These are phyloP conservation scores for Lactarius tabidus DNA, from an alignment of 768 basidiomycete species.

Conservation along the genomic window DNA sequence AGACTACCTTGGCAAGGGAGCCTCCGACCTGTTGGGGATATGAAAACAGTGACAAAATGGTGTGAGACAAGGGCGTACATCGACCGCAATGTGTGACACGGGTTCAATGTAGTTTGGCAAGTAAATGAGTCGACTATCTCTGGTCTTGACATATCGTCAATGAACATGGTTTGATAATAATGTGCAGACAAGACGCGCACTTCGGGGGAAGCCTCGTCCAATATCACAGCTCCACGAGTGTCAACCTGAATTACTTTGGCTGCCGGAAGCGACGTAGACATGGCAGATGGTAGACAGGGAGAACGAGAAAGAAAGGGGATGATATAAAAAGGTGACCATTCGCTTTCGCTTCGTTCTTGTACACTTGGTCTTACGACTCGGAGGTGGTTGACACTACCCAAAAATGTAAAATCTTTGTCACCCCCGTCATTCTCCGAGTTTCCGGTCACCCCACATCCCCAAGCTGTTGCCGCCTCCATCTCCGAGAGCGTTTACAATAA, in stretches of 20 bases:
- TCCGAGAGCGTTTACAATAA: not conserved
- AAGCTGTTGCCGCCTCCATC: not conserved
- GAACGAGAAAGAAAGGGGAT: not conserved
- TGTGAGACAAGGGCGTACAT: constrained; percentile 55
- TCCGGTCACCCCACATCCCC: constrained; percentile 1
- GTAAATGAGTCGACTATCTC: constrained; percentile 95
- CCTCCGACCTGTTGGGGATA: constrained; percentile 74
- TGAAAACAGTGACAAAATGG: constrained; percentile 17
- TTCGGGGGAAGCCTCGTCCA: constrained; percentile 92
- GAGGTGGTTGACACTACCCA: not conserved
- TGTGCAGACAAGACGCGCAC: constrained; percentile 44
- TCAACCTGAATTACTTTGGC: constrained; percentile 91
- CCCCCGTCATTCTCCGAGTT: not conserved
- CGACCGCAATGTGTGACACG: constrained; percentile 95
- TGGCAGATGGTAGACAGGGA: constrained; percentile 4
- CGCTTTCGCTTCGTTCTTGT: constrained; percentile 8
- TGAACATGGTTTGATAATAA: constrained; percentile 11
- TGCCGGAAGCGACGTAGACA: constrained; percentile 59
- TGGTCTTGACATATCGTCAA: constrained; percentile 48
- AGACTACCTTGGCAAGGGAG: constrained; percentile 95
- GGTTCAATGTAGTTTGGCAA: constrained; percentile 97
- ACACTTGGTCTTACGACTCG: constrained; percentile 7
- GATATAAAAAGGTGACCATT: constrained; percentile 17
- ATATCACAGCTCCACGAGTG: constrained; percentile 88
- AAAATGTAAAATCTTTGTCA: not conserved